Evolutionary conservation across 176 grass and related monocot species (phyloP).

Genomic region (Alloteropsis semialata): DNA sequence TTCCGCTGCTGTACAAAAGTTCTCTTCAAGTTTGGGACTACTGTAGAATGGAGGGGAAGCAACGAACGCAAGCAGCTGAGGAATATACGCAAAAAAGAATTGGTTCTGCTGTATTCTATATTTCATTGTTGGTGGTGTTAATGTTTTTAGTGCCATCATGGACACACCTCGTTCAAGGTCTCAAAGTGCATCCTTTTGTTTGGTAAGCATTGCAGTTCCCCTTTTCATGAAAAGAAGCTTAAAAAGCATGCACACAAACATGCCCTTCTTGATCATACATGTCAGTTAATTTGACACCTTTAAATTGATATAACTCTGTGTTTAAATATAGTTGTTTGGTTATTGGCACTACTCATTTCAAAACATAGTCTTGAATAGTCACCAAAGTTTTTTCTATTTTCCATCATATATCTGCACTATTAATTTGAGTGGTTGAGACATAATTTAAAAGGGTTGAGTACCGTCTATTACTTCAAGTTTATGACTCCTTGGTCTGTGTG

Average conservation of each 20-base stretch:
- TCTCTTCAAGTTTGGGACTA: conserved; percentile 48
- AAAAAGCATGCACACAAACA: not conserved
- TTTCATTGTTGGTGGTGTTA: conserved; percentile 44
- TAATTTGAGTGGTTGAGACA: not conserved
- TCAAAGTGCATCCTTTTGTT: conserved; percentile 63
- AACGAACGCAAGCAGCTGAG: conserved; percentile 18
- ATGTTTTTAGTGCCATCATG: conserved; percentile 74
- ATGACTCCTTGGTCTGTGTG: not conserved
- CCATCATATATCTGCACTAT: not conserved
- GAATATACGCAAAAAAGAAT: conserved; percentile 27
- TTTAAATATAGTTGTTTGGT: not conserved
- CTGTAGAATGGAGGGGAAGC: conserved; percentile 42
- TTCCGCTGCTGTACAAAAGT: conserved; percentile 70
- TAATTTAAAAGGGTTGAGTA: not conserved
- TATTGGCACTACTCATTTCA: not conserved
- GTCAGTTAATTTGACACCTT: not conserved
- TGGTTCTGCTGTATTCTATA: conserved; percentile 64
- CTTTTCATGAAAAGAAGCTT: not conserved
- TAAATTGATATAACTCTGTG: not conserved
- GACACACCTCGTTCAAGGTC: conserved; percentile 62
- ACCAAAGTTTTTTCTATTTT: not conserved
- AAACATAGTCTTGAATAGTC: not conserved
- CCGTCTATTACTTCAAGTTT: not conserved
- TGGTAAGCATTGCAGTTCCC: conserved; percentile 51
- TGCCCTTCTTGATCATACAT: not conserved